Evolutionary conservation across 1,139 yeast genomes (phyloP).

Genomic region (Meyerozyma sp.): DNA sequence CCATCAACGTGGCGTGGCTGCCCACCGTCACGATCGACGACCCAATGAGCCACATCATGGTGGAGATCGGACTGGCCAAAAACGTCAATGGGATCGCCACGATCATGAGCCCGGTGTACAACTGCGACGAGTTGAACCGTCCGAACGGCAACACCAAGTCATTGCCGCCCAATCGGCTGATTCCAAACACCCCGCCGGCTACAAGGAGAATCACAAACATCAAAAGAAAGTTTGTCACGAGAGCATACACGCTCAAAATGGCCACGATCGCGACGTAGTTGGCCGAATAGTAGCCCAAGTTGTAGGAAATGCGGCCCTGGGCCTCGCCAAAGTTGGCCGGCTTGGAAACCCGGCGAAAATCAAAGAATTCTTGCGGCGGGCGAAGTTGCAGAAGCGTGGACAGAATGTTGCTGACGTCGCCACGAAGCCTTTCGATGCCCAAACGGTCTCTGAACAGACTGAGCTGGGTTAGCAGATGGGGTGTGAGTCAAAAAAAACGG

Average conservation of each 20-base stretch:
- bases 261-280: slow-evolving; percentile 42
- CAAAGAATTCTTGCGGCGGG: slow-evolving; percentile 92
- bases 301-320: slow-evolving; percentile 83
- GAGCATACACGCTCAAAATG: slow-evolving; percentile 37
- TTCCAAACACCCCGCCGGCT: slow-evolving; percentile 70
- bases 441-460: slow-evolving; percentile 45
- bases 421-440: slow-evolving; percentile 46
- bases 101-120: slow-evolving; percentile 80
- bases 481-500: background rate
- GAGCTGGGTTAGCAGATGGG: slow-evolving; percentile 17
- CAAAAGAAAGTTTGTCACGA: slow-evolving; percentile 78
- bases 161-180: slow-evolving; percentile 71
- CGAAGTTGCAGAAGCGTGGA: slow-evolving; percentile 66
- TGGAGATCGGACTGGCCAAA: slow-evolving; percentile 88
- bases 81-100: slow-evolving; percentile 85
- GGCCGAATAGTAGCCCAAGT: slow-evolving; percentile 81
- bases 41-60: slow-evolving; percentile 95
- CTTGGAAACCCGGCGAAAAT: slow-evolving; percentile 80
- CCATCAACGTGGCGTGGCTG: slow-evolving; percentile 91
- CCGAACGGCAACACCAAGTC: slow-evolving; percentile 72
- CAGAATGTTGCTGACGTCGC: slow-evolving; percentile 36
- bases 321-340: slow-evolving; percentile 87
- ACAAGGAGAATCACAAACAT: slow-evolving; percentile 73
- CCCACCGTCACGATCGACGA: slow-evolving; percentile 84
- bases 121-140: slow-evolving; percentile 70